These are phyloP conservation scores for Fraxinus pennsylvanica DNA, from an alignment of 257 asterid genomes.

Conservation along the genomic window DNA sequence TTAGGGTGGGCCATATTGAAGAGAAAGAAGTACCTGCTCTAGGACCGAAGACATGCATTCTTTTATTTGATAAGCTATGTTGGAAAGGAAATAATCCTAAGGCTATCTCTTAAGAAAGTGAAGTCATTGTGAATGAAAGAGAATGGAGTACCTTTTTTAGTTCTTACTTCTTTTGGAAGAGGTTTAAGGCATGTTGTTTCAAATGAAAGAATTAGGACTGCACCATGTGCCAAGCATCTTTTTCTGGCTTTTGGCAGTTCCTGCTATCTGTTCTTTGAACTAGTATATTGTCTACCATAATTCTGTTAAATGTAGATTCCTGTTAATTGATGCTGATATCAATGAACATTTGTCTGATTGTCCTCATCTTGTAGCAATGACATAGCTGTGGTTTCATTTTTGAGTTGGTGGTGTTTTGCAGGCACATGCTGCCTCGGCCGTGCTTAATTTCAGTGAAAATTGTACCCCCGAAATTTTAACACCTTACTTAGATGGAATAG, in stretches of 20 bases:
- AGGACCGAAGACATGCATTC: neutral
- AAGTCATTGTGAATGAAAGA: neutral
- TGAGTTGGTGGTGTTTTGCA: conserved; percentile 33
- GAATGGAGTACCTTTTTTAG: neutral
- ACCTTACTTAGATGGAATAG: conserved; percentile 83
- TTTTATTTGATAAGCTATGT: neutral
- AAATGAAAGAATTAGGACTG: neutral
- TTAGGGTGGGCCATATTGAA: neutral
- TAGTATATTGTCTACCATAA: neutral
- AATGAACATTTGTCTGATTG: conserved; percentile 3
- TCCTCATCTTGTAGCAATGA: conserved; percentile 6
- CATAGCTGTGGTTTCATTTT: conserved; percentile 17
- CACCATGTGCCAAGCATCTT: neutral
- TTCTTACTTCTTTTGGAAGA: neutral
- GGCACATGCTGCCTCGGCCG: conserved; percentile 99
- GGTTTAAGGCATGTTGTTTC: neutral
- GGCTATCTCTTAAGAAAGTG: neutral
- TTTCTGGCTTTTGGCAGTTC: neutral
- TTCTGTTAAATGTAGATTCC: neutral
- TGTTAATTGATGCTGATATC: neutral
- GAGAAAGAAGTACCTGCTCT: neutral
- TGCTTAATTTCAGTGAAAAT: conserved; percentile 88
- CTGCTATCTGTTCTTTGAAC: neutral
- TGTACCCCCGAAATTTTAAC: conserved; percentile 87
- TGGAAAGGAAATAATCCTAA: neutral